Conservation (phyloP, 768 basidiomycete species). For the Macrolepiota dolichaula region DNA sequence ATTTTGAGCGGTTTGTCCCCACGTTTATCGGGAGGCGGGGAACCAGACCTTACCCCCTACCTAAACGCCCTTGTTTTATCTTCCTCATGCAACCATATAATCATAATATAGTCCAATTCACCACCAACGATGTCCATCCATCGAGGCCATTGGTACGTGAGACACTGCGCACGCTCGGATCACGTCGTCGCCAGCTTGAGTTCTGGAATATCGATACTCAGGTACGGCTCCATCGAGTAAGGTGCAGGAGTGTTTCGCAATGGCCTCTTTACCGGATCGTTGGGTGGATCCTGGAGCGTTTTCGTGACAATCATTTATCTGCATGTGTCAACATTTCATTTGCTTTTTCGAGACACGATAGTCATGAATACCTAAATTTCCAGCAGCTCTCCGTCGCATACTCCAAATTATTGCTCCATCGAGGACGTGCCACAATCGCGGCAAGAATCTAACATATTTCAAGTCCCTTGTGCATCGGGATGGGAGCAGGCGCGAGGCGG, state of each 20-base stretch:
- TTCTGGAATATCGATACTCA: background rate
- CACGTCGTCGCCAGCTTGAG: background rate
- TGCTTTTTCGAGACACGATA: background rate
- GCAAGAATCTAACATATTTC: too few relatives aligned
- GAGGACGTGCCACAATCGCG: too few relatives aligned
- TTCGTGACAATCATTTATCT: background rate
- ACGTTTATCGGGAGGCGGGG: background rate
- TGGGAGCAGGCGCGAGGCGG: too few relatives aligned
- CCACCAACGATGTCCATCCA: background rate
- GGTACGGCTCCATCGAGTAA: background rate
- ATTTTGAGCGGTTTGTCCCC: background rate
- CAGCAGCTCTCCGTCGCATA: background rate
- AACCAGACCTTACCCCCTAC: background rate
- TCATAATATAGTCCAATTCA: background rate
- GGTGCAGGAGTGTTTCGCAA: background rate
- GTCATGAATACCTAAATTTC: background rate
- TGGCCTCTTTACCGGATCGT: background rate
- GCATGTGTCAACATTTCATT: background rate
- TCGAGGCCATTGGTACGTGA: background rate
- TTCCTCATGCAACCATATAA: background rate
- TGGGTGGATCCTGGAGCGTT: background rate
- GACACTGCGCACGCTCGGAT: background rate
- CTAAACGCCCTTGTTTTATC: background rate
- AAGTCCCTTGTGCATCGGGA: too few relatives aligned
- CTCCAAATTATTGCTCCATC: too few relatives aligned